Base-by-base conservation (phyloP, 192 early-diverging fungal genomes). In the Backusella sp. region DNA sequence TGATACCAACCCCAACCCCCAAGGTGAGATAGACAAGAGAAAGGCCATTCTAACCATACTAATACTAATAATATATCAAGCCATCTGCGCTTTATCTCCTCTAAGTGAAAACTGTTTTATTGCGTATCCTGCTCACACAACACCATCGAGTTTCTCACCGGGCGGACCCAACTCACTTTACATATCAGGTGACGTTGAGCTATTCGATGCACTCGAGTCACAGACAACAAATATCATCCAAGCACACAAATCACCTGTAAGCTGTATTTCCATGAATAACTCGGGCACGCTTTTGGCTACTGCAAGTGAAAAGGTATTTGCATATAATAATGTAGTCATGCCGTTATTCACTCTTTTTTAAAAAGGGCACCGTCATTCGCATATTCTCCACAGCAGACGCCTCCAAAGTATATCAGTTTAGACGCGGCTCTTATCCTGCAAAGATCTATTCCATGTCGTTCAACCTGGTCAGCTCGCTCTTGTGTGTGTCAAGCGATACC, bases 211-310 rank as follows among this genome's bases (percentile, higher is more conserved):
- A 11, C 84, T 96, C 34, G 86, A 88, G 37, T 86, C 96, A 34
- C 96, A 98, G 78, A 91, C 94, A 12, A 92, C 97, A 44, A 96
- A 94, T 74, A 96, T 98, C 68, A 92, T 99, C 49, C 93, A 94
- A 77, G 98, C 98, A 0, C 97, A 98, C 84, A 99, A 99, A 85
- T 93, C 89, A 30, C 92, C 96, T 1, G 86, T 99, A 6, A 90
- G 92, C 44, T 92, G 88, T 73, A 87, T 99, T 69, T 87, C 90
- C 11, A 97, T 98, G 80, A 97, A 93, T 83, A 90, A 88, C 62
- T 93, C 96, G 34, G 97, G 98, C n/a, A 94, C 94, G 0, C 83
- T 97, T 87, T 84, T 98, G 34, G 98, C 98, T 28, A 98, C 97
- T 0, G 90, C 96, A 21, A 96, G 94, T 80, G 97, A 98, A 79